Evolutionary conservation across 352 stramenopile genomes (phyloP).

Genomic region (Pilasporangium apinafurcum): DNA sequence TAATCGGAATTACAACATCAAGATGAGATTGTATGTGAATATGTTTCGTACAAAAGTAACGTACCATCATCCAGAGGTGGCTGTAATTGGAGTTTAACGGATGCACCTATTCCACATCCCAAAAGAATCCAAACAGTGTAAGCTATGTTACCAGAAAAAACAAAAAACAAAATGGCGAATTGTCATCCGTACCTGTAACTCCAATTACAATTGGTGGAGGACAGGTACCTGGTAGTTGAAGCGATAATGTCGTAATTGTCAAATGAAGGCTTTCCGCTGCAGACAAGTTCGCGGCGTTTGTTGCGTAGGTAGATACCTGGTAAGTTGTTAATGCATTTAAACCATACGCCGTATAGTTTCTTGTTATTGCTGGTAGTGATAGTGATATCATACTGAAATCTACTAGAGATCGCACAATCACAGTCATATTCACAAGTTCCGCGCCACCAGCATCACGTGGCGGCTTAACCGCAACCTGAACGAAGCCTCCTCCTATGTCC

Average conservation of each 20-base stretch:
- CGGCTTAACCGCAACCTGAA: constrained; percentile 9
- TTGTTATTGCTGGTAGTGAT: constrained; percentile 3
- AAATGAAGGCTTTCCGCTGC: constrained; percentile 12
- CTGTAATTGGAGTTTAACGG: constrained; percentile 26
- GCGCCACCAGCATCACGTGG: constrained; percentile 31
- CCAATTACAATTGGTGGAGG: constrained; percentile 29
- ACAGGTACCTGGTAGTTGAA: constrained; percentile 28
- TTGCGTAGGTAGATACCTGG: constrained; percentile 17
- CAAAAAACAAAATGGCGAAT: no score
- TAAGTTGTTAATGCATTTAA: constrained; percentile 30
- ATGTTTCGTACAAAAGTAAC: background rate
- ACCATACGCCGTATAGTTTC: constrained; percentile 19
- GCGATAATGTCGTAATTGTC: constrained; percentile 8
- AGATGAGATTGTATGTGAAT: background rate
- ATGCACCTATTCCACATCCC: constrained; percentile 25
- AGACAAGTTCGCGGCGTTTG: constrained; percentile 11
- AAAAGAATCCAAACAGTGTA: background rate
- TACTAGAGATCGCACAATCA: constrained; percentile 13
- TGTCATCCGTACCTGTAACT: constrained; percentile 25
- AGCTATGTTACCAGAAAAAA: no score
- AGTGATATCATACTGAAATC: constrained; percentile 3
- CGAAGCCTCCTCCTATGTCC: constrained; percentile 10
- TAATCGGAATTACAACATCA: background rate
- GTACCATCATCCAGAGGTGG: constrained; percentile 35
- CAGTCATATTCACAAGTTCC: constrained; percentile 12